Evolutionary conservation across 75 land plant genomes (phyloP).

Genomic region (Selaginella tamariscina): DNA sequence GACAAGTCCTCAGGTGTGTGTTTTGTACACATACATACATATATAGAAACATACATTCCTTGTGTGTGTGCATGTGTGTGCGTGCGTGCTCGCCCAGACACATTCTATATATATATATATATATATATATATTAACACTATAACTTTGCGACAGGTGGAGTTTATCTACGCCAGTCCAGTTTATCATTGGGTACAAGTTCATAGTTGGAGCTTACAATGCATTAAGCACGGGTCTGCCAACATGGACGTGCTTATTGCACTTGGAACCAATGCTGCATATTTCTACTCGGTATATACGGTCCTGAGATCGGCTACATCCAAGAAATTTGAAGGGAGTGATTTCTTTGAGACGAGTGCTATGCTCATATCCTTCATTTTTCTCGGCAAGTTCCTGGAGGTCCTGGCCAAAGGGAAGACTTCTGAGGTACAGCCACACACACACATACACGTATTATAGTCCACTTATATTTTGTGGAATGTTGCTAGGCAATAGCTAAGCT

Average conservation of each 20-base stretch:
- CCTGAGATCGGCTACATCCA: slow-evolving; percentile 44
- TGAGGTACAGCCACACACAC: no score
- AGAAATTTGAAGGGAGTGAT: slow-evolving; percentile 52
- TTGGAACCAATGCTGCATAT: slow-evolving; percentile 95
- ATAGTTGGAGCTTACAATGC: slow-evolving; percentile 48
- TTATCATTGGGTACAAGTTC: slow-evolving; percentile 51
- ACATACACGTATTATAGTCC: no score
- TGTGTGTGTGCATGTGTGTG: no score
- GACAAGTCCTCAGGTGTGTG: slow-evolving; percentile 45
- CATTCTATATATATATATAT: no score
- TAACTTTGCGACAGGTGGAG: no score
- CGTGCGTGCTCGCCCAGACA: no score
- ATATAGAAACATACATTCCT: no score
- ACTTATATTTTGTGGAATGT: no score
- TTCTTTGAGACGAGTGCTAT: slow-evolving; percentile 89
- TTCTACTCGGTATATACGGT: slow-evolving; percentile 72
- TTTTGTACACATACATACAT: no score
- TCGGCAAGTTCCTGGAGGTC: slow-evolving; percentile 38
- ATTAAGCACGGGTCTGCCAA: slow-evolving; percentile 56
- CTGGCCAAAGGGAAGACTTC: slow-evolving; percentile 50
- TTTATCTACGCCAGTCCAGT: slow-evolving; percentile 81
- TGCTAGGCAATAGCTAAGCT: slow-evolving; percentile 65
- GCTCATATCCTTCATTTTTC: slow-evolving; percentile 36
- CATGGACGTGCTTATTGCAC: slow-evolving; percentile 89
- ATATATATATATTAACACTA: no score